phyloP scores from a whole-genome alignment of 805 yeast species.

The Starmerella apicola region DNA sequence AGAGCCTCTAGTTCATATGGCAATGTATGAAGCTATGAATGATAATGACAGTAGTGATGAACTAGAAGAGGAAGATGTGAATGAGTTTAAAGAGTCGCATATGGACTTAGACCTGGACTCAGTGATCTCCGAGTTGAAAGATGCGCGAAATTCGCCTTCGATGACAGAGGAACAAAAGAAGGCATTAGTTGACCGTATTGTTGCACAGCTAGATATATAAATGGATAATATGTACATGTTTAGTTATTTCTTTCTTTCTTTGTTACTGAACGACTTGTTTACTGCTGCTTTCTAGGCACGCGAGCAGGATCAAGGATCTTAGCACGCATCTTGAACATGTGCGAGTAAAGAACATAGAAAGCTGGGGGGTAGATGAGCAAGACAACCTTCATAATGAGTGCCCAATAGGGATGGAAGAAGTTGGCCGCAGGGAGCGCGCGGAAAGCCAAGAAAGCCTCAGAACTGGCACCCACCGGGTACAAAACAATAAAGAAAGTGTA shows the following conservation, averaged over 20 bases:
- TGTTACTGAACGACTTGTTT: too few relatives aligned
- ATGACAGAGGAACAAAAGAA: conserved; percentile 25
- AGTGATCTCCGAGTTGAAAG: conserved; percentile 22
- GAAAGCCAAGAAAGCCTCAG: conserved; percentile 62
- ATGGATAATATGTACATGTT: not conserved
- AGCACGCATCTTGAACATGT: conserved; percentile 80
- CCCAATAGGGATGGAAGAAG: conserved; percentile 34
- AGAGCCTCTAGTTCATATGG: conserved; percentile 13
- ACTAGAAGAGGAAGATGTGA: conserved; percentile 16
- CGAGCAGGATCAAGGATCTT: conserved; percentile 37
- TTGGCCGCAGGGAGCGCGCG: conserved; percentile 60
- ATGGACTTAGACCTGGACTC: conserved; percentile 21
- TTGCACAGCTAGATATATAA: conserved; percentile 22
- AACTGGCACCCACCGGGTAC: conserved; percentile 86
- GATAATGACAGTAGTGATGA: not conserved
- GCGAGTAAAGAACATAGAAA: conserved; percentile 66
- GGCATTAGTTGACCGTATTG: conserved; percentile 26
- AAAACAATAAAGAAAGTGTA: conserved; percentile 71
- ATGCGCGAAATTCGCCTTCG: conserved; percentile 19
- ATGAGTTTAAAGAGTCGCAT: conserved; percentile 19
- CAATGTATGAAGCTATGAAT: conserved; percentile 10
- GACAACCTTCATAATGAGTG: conserved; percentile 41
- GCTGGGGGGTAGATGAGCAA: conserved; percentile 75
- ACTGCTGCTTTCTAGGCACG: conserved; percentile 7
- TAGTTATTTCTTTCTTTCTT: not conserved